Base-by-base conservation (phyloP, 371 early-diverging fungal species). In the Funneliformis caledonium region DNA sequence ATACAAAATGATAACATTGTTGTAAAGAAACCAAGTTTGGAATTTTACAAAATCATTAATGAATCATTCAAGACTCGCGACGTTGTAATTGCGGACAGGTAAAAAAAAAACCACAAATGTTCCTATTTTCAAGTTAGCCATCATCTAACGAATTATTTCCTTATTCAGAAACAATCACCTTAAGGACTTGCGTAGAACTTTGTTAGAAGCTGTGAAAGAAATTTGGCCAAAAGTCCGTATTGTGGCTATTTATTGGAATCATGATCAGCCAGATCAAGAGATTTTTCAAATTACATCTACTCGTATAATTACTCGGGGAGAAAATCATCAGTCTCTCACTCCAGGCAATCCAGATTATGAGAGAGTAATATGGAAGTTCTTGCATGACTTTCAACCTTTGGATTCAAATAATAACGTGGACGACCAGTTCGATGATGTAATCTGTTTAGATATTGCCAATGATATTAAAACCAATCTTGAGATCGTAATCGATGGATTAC, bases 1-100 rank as follows among this genome's bases (percentile, higher is more conserved):
- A 84, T 95, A 19, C 93, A 94, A 83, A 93, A 89, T 84, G 96
- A 96, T 84, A 87, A 94, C 82, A 88, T 93, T 16, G 81, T 81
- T 68, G 83, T 85, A 77, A 93, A 92, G 83, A 86, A 83, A 33
- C 50, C 86, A 0, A 87, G 88, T 1, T 78, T 81, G n/a, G 84
- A 79, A 50, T 94, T 94, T 81, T 84, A 89, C 61, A 78, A 83
- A 33, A 84, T 83, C 42, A 84, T 95, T 16, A 82, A 91, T 60
- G 72, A 83, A 9, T 84, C 81, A 61, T 88, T 93, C 60, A 81
- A 86, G 52, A 79, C 59, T 11, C 82, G 88, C 69, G 83, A 85
- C 14, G 84, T 92, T 60, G 92, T 92, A 12, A 85, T 91, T 82
- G 93, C 93, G 11, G 93, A 93, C 76, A 85, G 91, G 80, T 82